Conservation (phyloP, 371 early-diverging fungal species). For the Syncephalis fuscata region DNA sequence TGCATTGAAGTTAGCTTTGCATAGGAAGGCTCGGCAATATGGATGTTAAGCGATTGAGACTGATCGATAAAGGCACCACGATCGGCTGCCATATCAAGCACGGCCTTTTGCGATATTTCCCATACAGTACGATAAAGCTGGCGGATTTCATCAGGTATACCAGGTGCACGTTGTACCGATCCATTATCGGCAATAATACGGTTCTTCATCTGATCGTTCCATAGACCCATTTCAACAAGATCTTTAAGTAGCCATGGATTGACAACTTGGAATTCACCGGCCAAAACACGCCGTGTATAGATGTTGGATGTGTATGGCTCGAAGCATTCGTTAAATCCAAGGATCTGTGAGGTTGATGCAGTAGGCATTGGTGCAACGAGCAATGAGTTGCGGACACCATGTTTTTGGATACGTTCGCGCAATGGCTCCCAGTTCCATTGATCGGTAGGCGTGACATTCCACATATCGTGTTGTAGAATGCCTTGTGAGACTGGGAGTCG, state of each 20-base stretch:
- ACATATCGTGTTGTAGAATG: conserved; percentile 92
- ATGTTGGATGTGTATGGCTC: conserved; percentile 99
- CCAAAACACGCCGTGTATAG: conserved; percentile 94
- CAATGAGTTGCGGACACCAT: conserved; percentile 97
- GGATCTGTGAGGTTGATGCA: conserved; percentile 97
- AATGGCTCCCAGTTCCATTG: conserved; percentile 89
- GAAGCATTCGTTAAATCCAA: conserved; percentile 98
- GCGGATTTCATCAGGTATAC: conserved; percentile 88
- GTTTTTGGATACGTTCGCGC: conserved; percentile 61
- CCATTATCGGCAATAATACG: conserved; percentile 94
- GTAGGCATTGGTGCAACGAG: conserved; percentile 99
- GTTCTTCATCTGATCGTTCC: conserved; percentile 96
- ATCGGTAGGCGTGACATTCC: conserved; percentile 64
- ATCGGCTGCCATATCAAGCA: conserved; percentile 81
- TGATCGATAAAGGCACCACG: conserved; percentile 98
- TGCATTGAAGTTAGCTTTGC: conserved; percentile 96
- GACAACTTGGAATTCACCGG: conserved; percentile 99
- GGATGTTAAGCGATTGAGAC: conserved; percentile 96
- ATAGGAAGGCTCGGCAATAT: conserved; percentile 83
- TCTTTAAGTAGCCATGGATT: conserved; percentile 95
- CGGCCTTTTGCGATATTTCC: conserved; percentile 88
- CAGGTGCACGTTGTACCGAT: conserved; percentile 65
- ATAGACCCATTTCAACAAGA: conserved; percentile 80
- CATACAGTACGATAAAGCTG: conserved; percentile 96
- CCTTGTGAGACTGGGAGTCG: conserved; percentile 93